These are phyloP conservation scores for Trichophyton equinum DNA, from an alignment of 2,329 filamentous ascomycete species.

Conservation along the genomic window DNA sequence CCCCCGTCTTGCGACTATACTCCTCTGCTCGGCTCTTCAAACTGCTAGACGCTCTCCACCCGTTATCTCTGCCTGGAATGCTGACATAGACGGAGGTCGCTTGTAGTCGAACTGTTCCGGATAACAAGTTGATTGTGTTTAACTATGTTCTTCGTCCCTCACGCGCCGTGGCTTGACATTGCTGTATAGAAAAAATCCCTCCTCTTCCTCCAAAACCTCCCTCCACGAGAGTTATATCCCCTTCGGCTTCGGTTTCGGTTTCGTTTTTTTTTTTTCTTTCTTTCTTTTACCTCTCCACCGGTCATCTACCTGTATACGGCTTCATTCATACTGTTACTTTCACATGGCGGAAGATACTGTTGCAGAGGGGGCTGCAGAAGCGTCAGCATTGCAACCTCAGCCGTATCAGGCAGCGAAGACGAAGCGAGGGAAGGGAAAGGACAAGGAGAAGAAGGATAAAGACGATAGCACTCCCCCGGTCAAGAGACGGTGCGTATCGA, in stretches of 20 bases:
- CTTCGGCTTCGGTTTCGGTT: not conserved
- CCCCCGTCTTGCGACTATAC: not conserved
- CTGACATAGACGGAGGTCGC: not conserved
- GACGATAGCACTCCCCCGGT: constrained; percentile 17
- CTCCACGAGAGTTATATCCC: not conserved
- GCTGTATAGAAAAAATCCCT: not conserved
- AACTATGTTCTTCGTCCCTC: not conserved
- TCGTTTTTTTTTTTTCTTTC: not conserved
- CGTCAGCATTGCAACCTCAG: not conserved
- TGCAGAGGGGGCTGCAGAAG: not conserved
- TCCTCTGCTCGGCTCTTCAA: not conserved
- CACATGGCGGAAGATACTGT: not conserved
- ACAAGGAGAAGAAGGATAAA: constrained; percentile 11
- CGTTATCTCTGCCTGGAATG: not conserved
- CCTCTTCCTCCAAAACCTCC: not conserved
- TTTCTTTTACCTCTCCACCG: not conserved
- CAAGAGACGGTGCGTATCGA: constrained; percentile 69
- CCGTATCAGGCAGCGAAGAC: not conserved
- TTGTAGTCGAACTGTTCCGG: not conserved
- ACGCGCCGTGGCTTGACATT: not conserved
- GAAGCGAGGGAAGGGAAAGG: constrained; percentile 1
- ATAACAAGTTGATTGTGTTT: too few relatives aligned
- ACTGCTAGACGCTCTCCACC: not conserved
- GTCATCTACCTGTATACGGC: not conserved
- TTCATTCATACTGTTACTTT: not conserved